phyloP scores from a whole-genome alignment of 2,329 filamentous ascomycete species.

The Chaetomium sp. region DNA sequence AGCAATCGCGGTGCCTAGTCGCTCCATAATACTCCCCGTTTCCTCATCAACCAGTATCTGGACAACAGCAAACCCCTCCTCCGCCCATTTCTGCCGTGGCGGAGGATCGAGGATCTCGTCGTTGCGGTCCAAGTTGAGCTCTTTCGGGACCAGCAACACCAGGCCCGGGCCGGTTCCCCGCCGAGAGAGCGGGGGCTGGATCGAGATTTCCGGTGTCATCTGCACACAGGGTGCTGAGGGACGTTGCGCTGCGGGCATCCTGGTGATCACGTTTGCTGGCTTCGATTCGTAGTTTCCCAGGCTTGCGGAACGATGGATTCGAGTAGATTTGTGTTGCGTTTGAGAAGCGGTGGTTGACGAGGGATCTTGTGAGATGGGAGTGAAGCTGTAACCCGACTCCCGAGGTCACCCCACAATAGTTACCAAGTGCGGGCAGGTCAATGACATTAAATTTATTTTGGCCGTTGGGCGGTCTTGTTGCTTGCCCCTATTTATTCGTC shows the following conservation, averaged over 20 bases:
- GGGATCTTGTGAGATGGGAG: too few species aligned
- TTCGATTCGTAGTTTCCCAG: not conserved
- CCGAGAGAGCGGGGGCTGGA: slow-evolving; percentile 25
- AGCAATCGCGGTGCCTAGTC: slow-evolving; percentile 2
- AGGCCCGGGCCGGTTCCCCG: slow-evolving; percentile 26
- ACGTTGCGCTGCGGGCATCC: not conserved
- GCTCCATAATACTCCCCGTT: not conserved
- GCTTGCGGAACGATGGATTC: too few species aligned
- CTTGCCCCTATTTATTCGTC: too few species aligned
- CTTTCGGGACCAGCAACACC: slow-evolving; percentile 19
- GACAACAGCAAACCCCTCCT: slow-evolving; percentile 60
- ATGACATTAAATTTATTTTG: too few species aligned
- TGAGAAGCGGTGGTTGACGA: too few species aligned
- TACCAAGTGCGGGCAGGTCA: too few species aligned
- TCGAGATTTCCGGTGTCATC: slow-evolving; percentile 7
- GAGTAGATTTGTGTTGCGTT: too few species aligned
- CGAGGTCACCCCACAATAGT: too few species aligned
- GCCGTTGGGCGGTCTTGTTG: too few species aligned
- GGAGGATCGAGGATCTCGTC: slow-evolving; percentile 39
- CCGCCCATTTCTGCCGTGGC: slow-evolving; percentile 61
- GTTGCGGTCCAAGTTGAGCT: slow-evolving; percentile 8
- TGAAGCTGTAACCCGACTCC: too few species aligned
- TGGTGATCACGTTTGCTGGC: not conserved
- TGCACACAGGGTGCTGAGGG: slow-evolving; percentile 1
- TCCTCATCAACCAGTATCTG: slow-evolving; percentile 36